These are phyloP conservation scores for Massariosphaeria phaeospora DNA, from an alignment of 495 filamentous ascomycete species.

Conservation along the genomic window DNA sequence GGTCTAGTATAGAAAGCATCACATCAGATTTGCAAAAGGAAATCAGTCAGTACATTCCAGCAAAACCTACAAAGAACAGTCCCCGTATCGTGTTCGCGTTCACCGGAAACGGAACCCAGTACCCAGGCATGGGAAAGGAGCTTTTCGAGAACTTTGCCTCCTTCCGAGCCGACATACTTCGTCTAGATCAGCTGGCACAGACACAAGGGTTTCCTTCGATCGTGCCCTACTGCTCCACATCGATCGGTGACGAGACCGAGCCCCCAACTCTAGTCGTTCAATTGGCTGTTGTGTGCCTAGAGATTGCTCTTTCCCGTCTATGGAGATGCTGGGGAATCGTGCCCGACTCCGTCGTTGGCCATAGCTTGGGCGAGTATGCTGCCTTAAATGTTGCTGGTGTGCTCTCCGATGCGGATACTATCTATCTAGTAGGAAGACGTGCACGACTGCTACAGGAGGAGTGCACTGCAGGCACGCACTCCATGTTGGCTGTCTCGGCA, in stretches of 20 bases:
- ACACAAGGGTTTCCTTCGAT: conserved; percentile 41
- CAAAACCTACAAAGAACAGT: conserved; percentile 29
- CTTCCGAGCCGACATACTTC: conserved; percentile 35
- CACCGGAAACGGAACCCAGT: conserved; percentile 20
- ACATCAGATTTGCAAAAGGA: conserved; percentile 2
- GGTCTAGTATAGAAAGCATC: conserved; percentile 37
- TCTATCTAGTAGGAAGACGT: conserved; percentile 41
- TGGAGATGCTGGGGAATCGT: conserved; percentile 40
- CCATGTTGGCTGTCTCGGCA: conserved; percentile 50
- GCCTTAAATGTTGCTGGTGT: conserved; percentile 44
- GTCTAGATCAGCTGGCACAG: conserved; percentile 36
- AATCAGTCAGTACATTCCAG: conserved; percentile 29
- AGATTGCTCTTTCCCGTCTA: conserved; percentile 42
- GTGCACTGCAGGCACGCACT: conserved; percentile 40
- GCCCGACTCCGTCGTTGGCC: conserved; percentile 41
- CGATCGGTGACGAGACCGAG: conserved; percentile 18
- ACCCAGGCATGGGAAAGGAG: conserved; percentile 29
- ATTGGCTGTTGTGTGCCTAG: conserved; percentile 35
- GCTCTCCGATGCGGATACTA: conserved; percentile 38
- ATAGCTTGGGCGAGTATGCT: conserved; percentile 47
- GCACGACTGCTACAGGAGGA: conserved; percentile 36
- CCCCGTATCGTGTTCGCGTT: conserved; percentile 22
- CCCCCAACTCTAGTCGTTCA: conserved; percentile 35
- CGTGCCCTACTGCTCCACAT: conserved; percentile 33
- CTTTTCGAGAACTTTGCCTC: conserved; percentile 39